phyloP scores from a whole-genome alignment of 2,329 filamentous ascomycete species.

The Botrytis elliptica region DNA sequence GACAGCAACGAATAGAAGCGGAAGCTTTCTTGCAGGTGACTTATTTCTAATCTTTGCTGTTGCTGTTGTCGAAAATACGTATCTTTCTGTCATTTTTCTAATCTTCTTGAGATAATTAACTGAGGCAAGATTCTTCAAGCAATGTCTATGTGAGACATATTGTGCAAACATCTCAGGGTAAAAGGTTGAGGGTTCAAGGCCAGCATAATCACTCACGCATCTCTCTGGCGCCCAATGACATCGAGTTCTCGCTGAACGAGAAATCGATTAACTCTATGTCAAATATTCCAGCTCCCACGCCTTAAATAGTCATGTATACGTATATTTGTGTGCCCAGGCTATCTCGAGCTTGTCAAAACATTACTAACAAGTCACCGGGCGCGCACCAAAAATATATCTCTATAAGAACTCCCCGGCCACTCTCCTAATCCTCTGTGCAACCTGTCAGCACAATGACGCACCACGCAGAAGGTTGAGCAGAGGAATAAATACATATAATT shows the following conservation, averaged over 20 bases:
- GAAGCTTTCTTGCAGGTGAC: rapidly evolving
- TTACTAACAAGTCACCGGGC: too few relatives aligned
- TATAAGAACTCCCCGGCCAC: not conserved
- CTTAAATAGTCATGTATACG: not conserved
- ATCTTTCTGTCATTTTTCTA: not conserved
- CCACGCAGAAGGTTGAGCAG: too few relatives aligned
- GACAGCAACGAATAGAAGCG: rapidly evolving
- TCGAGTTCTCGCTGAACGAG: too few relatives aligned
- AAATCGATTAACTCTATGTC: not conserved
- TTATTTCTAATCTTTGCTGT: not conserved
- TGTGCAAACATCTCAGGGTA: rapidly evolving
- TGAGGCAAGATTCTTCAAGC: rapidly evolving
- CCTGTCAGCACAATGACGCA: too few relatives aligned
- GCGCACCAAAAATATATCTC: rapidly evolving
- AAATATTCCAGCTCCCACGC: not conserved
- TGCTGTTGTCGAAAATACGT: not conserved
- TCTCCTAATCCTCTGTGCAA: not conserved
- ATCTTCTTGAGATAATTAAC: rapidly evolving
- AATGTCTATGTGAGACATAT: rapidly evolving
- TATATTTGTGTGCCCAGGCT: not conserved
- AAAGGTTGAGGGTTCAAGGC: rapidly evolving
- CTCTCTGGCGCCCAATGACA: too few relatives aligned
- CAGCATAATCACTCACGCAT: rapidly evolving
- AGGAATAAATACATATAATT: too few relatives aligned
- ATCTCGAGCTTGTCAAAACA: not conserved